Evolutionary conservation across 805 yeast species (phyloP), one percentile per base, ranked within the genome.

Genomic region (Sporopachydermia lactativora): DNA sequence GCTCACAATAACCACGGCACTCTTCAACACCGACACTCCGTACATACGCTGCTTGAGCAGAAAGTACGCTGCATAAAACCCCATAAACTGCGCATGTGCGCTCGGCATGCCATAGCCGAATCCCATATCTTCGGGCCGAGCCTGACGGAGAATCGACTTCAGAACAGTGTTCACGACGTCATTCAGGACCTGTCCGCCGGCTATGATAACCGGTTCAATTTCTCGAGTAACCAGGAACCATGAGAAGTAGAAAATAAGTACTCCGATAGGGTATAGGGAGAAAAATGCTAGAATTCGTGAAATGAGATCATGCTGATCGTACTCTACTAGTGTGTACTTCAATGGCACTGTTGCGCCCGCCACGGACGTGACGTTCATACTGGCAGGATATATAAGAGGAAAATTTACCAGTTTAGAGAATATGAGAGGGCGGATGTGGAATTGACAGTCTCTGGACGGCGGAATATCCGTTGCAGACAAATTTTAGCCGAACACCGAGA

Each of bases 81-180:
- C 94, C 86, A 89, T 81, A 58, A 88, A 92, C 60, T 89, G 98
- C 0, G 95, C 76, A 59, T 89, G 98, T 1, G 98, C 96, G 41
- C 88, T 77, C 0, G 98, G 98, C 96, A 89, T 89, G 0, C 98
- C 98, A 55, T 79, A 86, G 1, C 81, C 77, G 46, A 81, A 53
- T 2, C 53, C 57, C n/a, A 4, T 47, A 41, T 6, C 40, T 15
- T 28, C 47, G 0, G 98, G 98, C 45, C 98, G 67, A 16, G 83
- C 79, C 52, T 81, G 82, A 48, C 71, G 73, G 34, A 85, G 57
- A 1, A 72, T 34, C 15, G 66, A 64, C 55, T 89, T 89, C 35
- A 82, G 59, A 2, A 80, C 48, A 43, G 78, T 74, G 58, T 89
- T 89, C 17, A 75, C 52, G 0, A 77, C 52, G 55, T 92, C 96